These are phyloP conservation scores for Globisporangium acanthophoron DNA, from an alignment of 352 stramenopile genomes.

Conservation along the genomic window DNA sequence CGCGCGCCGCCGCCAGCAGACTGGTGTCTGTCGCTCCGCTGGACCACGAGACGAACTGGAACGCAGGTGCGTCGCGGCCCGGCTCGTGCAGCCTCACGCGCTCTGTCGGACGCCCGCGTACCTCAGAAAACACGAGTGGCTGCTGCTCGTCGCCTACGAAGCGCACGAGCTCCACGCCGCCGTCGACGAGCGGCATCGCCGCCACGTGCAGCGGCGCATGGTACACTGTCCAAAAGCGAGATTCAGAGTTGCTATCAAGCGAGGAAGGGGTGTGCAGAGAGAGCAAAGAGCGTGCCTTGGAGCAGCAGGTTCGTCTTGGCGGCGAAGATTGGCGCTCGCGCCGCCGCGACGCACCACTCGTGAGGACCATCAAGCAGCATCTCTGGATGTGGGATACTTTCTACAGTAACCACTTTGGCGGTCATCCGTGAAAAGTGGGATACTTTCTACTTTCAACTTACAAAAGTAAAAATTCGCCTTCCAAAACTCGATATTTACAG, in stretches of 20 bases:
- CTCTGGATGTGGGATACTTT: no score
- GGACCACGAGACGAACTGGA: slow-evolving; percentile 27
- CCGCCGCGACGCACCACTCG: slow-evolving; percentile 28
- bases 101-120: slow-evolving; percentile 12
- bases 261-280: neutral
- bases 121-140: slow-evolving; percentile 9
- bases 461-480: no score
- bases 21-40: slow-evolving; percentile 12
- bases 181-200: slow-evolving; percentile 22
- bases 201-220: slow-evolving; percentile 31
- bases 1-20: slow-evolving; percentile 25
- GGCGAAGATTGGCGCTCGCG: slow-evolving; percentile 9
- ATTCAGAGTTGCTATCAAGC: neutral
- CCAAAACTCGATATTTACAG: no score
- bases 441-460: no score
- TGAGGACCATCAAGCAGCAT: slow-evolving; percentile 25
- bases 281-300: slow-evolving; percentile 5
- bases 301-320: slow-evolving; percentile 34
- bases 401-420: no score
- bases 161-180: slow-evolving; percentile 29
- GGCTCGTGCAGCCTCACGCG: slow-evolving; percentile 13
- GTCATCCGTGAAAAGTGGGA: no score
- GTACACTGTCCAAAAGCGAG: slow-evolving; percentile 22
- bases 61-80: neutral
- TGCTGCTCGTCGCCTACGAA: slow-evolving; percentile 1